Conservation (phyloP, 305 asterid species). For the Rubia occidens region DNA sequence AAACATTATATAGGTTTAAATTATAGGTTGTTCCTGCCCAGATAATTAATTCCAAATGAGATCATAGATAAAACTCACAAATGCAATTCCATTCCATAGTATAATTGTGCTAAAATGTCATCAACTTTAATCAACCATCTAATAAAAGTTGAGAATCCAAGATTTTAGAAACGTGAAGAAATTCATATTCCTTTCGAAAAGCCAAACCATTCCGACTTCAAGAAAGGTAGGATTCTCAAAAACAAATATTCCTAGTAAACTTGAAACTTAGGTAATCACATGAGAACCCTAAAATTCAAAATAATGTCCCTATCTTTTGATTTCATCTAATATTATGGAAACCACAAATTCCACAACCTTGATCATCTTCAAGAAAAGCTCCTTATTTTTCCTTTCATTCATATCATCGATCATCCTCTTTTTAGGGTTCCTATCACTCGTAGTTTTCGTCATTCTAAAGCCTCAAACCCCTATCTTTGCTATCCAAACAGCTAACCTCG, state of each 20-base stretch:
- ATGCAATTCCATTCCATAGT: no score
- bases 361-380: constrained; percentile 22
- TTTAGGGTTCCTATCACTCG: constrained; percentile 24
- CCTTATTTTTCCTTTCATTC: constrained; percentile 31
- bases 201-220: constrained; percentile 10
- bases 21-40: no score
- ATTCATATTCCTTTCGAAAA: not conserved
- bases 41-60: no score
- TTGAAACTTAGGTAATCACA: not conserved
- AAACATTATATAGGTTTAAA: no score
- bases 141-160: not conserved
- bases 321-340: not conserved
- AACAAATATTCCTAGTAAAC: constrained; percentile 27
- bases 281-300: not conserved
- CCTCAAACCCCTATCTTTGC: constrained; percentile 49
- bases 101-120: not conserved
- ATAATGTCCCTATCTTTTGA: not conserved
- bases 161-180: constrained; percentile 10
- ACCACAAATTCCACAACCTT: not conserved
- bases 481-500: constrained; percentile 31
- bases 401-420: constrained; percentile 24
- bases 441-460: constrained; percentile 30
- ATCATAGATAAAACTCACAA: no score
- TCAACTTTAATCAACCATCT: not conserved
- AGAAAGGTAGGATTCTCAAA: constrained; percentile 38